Evolutionary conservation across 441 rosid species (phyloP), one percentile per base, ranked within the genome.

Genomic region (Erodium chrysanthum): DNA sequence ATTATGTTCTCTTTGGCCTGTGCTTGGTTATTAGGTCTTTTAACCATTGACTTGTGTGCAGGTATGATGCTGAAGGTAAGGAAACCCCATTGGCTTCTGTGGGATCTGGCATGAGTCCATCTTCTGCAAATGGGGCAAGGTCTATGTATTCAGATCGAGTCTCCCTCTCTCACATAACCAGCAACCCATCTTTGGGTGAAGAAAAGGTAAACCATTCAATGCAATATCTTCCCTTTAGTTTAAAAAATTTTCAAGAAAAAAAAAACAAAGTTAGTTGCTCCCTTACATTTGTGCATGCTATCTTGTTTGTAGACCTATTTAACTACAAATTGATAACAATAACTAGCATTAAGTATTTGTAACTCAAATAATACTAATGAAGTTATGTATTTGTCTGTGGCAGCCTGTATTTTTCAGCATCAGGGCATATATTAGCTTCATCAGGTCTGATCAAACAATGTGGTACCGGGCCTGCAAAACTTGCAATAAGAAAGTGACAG

Each of bases 381-480:
- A 25, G 3, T 25, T 25, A 25, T 25, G 29, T 25, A 25, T 25
- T 25, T 75, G 56, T 25, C 20, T 68, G 33, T 76, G 23, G 81
- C 86, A 93, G 96, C 97, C 97, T 66, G 83, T 79, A 61, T 91
- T 74, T 74, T 83, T 85, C 82, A 91, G 82, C 78, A 71, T 81
- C 8, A 85, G 86, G 72, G 93, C 85, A 56, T 89, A 70, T 69
- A 75, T 88, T 76, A 88, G 93, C 80, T 87, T 86, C 75, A 89
- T 93, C 79, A 90, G 76, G 84, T 83, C 95, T 66, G 98, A 91
- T 66, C 97, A 93, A 72, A 76, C 88, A 10, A 93, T 93, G 98
- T 93, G 97, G 97, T 93, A 93, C 74, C 86, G 86, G 25, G 98
- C 93, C 61, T 91, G 97, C 77, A 93, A 91, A 77, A 84, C 93